A percentile compares a stretch with the other conserved stretches of the same genome.
phyloP scores from a whole-genome alignment of 2,329 filamentous ascomycete species.

The Cryphonectria japonica region DNA sequence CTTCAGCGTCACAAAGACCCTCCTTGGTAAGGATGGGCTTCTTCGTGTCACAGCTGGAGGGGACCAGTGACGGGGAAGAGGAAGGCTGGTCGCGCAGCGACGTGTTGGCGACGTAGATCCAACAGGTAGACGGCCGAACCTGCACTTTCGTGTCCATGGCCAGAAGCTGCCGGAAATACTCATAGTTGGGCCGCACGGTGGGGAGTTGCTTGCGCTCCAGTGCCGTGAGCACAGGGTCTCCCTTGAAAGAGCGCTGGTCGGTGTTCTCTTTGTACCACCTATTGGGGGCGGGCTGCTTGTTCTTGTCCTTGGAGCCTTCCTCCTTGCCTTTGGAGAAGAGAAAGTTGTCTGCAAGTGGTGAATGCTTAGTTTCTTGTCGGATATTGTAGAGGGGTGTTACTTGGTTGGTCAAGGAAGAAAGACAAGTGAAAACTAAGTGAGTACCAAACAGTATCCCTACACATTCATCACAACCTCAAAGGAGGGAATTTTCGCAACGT shows the following conservation, averaged over 20 bases:
- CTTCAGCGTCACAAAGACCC: constrained; percentile 19
- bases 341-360: constrained; percentile 54
- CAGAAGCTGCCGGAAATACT: constrained; percentile 62
- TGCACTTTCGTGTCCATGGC: constrained; percentile 57
- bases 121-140: constrained; percentile 61
- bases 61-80: constrained; percentile 7
- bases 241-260: constrained; percentile 63
- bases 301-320: constrained; percentile 49
- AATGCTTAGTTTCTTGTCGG: constrained; percentile 15
- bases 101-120: constrained; percentile 61
- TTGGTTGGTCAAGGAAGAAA: too few relatives aligned
- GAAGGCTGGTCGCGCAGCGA: constrained; percentile 46
- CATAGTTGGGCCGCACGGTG: constrained; percentile 63
- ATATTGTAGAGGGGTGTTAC: background rate
- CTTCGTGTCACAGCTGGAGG: constrained; percentile 48
- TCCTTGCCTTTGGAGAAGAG: constrained; percentile 62
- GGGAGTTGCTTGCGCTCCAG: constrained; percentile 61
- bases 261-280: constrained; percentile 34
- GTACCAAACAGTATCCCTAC: background rate
- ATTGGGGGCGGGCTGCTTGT: constrained; percentile 35
- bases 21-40: constrained; percentile 31
- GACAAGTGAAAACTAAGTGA: background rate
- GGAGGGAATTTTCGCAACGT: background rate
- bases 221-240: constrained; percentile 65
- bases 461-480: background rate